Conservation (phyloP, 1,139 yeast genomes). For the Suhomyces bolitotheri region DNA sequence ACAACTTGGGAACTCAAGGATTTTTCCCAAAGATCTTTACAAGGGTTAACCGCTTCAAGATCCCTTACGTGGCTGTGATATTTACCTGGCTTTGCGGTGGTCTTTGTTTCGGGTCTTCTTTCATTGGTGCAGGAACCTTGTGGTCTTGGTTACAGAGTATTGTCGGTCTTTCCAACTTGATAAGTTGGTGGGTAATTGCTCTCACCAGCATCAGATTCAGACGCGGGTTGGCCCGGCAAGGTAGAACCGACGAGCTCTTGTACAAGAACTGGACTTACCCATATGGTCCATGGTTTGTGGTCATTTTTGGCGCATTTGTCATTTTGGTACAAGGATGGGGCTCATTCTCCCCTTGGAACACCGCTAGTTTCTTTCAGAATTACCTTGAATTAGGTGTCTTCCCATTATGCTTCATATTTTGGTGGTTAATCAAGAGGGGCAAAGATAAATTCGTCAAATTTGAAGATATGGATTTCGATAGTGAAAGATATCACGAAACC, state of each 20-base stretch:
- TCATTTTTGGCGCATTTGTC: slow-evolving; percentile 36
- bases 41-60: slow-evolving; percentile 33
- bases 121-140: slow-evolving; percentile 44
- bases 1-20: slow-evolving; percentile 42
- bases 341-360: slow-evolving; percentile 52
- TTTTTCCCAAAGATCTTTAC: slow-evolving; percentile 41
- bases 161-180: slow-evolving; percentile 46
- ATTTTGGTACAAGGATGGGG: slow-evolving; percentile 51
- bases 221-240: slow-evolving; percentile 38
- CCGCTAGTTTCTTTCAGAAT: slow-evolving; percentile 34
- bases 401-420: slow-evolving; percentile 35
- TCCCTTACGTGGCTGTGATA: slow-evolving; percentile 43
- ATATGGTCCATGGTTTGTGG: slow-evolving; percentile 42
- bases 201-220: slow-evolving; percentile 43
- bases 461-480: slow-evolving; percentile 63
- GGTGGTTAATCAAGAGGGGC: slow-evolving; percentile 49
- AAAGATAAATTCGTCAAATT: slow-evolving; percentile 48
- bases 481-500: slow-evolving; percentile 55
- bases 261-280: slow-evolving; percentile 47
- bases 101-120: slow-evolving; percentile 45
- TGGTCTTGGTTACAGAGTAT: slow-evolving; percentile 49
- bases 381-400: slow-evolving; percentile 43
- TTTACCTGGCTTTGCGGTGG: slow-evolving; percentile 46
- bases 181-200: slow-evolving; percentile 46
- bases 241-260: slow-evolving; percentile 35